Percentiles rank a stretch among this genome's conserved stretches.
phyloP scores from a whole-genome alignment of 495 filamentous ascomycete genomes.

The Hypoxylon fragiforme region DNA sequence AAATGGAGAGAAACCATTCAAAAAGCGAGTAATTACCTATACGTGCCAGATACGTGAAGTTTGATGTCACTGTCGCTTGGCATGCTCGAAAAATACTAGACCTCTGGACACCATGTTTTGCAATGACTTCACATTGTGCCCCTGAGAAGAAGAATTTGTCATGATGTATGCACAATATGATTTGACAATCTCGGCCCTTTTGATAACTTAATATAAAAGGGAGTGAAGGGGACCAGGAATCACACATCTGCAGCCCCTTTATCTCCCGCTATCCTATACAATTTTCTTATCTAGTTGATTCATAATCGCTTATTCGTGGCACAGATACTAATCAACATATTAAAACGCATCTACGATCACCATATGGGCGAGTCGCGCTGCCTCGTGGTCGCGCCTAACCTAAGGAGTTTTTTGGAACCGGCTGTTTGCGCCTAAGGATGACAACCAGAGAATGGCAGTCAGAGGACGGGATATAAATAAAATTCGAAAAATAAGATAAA shows the following conservation, averaged over 20 bases:
- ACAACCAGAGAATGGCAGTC: no score
- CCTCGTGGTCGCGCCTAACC: not conserved
- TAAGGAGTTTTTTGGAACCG: conserved; percentile 8
- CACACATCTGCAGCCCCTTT: conserved; percentile 1
- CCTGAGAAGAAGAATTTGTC: no score
- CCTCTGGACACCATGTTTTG: no score
- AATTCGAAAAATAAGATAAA: conserved; percentile 5
- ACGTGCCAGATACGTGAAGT: no score
- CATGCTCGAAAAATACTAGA: no score
- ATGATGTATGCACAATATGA: conserved; percentile 5
- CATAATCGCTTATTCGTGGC: conserved; percentile 28
- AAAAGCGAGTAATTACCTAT: no score
- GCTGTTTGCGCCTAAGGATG: conserved; percentile 2
- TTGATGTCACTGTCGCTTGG: no score
- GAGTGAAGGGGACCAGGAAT: conserved; percentile 1
- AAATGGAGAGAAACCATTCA: no score
- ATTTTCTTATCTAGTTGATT: conserved; percentile 11
- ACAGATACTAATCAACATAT: no score
- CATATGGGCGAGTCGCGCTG: conserved; percentile 21
- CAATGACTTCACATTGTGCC: no score
- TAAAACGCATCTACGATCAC: conserved; percentile 13
- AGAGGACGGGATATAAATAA: conserved; percentile 25
- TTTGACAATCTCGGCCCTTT: conserved; percentile 26
- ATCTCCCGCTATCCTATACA: not conserved
- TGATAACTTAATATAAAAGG: conserved; percentile 7